Percentiles rank a stretch among this genome's conserved stretches.
These are phyloP conservation scores for Mollisia scopiformis DNA, from an alignment of 2,329 filamentous ascomycete species.

Conservation along the genomic window DNA sequence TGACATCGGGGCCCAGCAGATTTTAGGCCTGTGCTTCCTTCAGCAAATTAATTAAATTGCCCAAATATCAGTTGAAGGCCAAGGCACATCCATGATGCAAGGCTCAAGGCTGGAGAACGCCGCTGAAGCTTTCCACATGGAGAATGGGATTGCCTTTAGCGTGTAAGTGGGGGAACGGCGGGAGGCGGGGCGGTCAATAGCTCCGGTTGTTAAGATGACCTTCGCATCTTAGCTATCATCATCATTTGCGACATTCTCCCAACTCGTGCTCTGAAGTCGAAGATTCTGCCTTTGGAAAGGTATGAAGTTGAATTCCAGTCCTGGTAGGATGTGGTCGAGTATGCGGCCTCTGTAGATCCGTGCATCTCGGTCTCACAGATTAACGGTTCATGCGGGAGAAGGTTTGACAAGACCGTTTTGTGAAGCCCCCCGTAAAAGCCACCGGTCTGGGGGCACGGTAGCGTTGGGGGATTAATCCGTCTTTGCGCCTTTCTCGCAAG, in stretches of 20 bases:
- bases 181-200: neutral
- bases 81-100: neutral
- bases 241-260: neutral
- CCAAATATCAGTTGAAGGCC: neutral
- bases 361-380: neutral
- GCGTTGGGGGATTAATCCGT: neutral
- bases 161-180: neutral
- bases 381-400: neutral
- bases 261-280: neutral
- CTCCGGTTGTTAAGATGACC: neutral
- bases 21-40: conserved; percentile 24
- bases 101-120: neutral
- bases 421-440: neutral
- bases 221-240: neutral
- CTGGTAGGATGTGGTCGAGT: neutral
- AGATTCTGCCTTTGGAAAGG: neutral
- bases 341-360: neutral
- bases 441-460: neutral
- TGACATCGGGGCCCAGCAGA: conserved; percentile 35
- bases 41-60: conserved; percentile 6
- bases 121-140: conserved; percentile 10
- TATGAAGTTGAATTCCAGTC: neutral
- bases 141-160: neutral
- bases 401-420: neutral
- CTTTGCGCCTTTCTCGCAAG: neutral